These are phyloP conservation scores for Thielaviopsis cerberus DNA, from an alignment of 2,329 filamentous ascomycete species.

Conservation along the genomic window DNA sequence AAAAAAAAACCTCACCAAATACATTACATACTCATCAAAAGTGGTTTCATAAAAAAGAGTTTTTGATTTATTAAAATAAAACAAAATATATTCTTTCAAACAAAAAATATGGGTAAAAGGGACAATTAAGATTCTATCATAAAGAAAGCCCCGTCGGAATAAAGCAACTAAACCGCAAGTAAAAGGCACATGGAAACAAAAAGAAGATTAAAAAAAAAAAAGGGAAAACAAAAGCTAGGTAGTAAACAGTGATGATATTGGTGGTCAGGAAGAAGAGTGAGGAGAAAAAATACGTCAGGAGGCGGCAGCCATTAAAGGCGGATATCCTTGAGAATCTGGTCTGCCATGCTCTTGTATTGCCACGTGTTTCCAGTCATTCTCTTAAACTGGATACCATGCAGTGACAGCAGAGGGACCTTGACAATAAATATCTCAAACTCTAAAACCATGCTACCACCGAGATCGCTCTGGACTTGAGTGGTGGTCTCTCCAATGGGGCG, in stretches of 20 bases:
- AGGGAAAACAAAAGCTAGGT: not conserved
- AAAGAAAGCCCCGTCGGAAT: not conserved
- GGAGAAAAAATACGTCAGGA: not conserved
- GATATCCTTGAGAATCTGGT: constrained; percentile 77
- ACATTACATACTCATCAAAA: too few relatives aligned
- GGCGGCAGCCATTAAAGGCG: constrained; percentile 29
- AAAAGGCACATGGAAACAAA: not conserved
- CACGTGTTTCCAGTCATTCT: constrained; percentile 87
- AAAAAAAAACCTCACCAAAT: too few relatives aligned
- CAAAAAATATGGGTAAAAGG: not conserved
- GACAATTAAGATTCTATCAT: not conserved
- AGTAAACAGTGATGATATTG: not conserved
- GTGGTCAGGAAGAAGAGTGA: not conserved
- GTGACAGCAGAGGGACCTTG: constrained; percentile 78
- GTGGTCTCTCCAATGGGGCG: constrained; percentile 52
- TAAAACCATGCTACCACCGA: constrained; percentile 66
- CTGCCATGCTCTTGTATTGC: constrained; percentile 98
- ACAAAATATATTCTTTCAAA: not conserved
- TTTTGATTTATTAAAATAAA: too few relatives aligned
- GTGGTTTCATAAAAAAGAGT: too few relatives aligned
- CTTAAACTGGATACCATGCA: constrained; percentile 97
- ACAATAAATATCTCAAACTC: constrained; percentile 95
- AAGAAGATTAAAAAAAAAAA: not conserved
- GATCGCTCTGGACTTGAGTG: constrained; percentile 77
- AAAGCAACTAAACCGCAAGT: not conserved